Conservation (phyloP, 2,329 filamentous ascomycete genomes). For the Penicillium sp. region DNA sequence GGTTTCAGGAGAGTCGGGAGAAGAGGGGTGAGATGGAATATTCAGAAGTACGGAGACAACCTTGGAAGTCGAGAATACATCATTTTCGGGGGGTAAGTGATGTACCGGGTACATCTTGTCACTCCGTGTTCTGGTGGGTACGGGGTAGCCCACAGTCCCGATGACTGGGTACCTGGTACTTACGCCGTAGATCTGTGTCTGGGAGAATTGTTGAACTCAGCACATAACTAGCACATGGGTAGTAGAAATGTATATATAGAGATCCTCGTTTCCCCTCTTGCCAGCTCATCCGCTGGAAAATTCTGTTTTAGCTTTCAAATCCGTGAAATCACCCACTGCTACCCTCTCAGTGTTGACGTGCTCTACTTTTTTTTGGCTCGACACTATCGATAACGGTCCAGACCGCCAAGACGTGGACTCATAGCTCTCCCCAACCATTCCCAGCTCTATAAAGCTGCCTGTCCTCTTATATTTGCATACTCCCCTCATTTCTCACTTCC, state of each 20-base stretch:
- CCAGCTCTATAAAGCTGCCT: conserved; percentile 11
- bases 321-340: neutral
- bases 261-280: neutral
- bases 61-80: neutral
- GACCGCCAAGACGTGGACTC: conserved; percentile 19
- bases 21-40: neutral
- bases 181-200: conserved; percentile 10
- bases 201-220: conserved; percentile 4
- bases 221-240: neutral
- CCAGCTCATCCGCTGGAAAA: no score
- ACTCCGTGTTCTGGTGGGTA: conserved; percentile 15
- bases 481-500: neutral
- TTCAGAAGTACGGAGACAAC: no score
- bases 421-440: conserved; percentile 25
- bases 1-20: neutral
- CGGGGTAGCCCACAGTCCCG: conserved; percentile 13
- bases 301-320: neutral
- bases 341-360: conserved; percentile 6
- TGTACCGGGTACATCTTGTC: conserved; percentile 15
- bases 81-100: conserved; percentile 2
- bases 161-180: conserved; percentile 7
- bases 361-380: neutral
- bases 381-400: conserved; percentile 16
- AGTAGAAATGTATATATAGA: neutral
- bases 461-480: conserved; percentile 1